phyloP scores from a whole-genome alignment of 208 protist genomes.

The Novymonas esmeraldas region DNA sequence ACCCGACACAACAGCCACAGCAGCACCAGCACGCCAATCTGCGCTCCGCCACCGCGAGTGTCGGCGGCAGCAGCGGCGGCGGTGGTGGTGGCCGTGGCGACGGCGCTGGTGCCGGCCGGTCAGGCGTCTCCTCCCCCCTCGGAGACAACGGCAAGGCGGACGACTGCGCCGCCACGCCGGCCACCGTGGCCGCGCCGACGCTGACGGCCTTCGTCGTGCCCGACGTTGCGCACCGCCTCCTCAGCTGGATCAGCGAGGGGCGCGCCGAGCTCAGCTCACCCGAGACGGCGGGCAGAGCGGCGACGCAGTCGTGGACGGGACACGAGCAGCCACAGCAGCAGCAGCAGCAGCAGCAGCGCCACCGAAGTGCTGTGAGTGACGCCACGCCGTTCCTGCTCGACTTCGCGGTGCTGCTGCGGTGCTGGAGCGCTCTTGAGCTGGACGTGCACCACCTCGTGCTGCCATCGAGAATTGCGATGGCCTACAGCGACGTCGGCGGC shows the following conservation, averaged over 20 bases:
- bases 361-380: background rate
- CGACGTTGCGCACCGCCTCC: slow-evolving; percentile 12
- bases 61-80: background rate
- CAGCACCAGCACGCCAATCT: background rate
- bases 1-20: background rate
- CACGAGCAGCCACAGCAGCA: background rate
- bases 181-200: background rate
- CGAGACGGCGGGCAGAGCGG: background rate
- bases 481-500: slow-evolving; percentile 25
- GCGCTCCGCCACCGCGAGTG: background rate
- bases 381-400: slow-evolving; percentile 25
- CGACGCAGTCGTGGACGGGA: background rate
- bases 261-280: background rate
- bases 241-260: slow-evolving; percentile 23
- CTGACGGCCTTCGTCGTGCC: slow-evolving; percentile 27
- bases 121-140: background rate
- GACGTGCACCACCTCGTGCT: slow-evolving; percentile 33
- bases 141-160: background rate
- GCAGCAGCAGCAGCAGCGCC: background rate
- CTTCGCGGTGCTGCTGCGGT: slow-evolving; percentile 28
- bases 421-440: slow-evolving; percentile 26
- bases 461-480: slow-evolving; percentile 18
- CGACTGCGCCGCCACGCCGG: background rate
- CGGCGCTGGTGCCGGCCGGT: background rate
- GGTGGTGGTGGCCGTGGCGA: background rate